Conservation (phyloP, 176 grass and related monocot genomes). For the Thinopyrum elongatum region DNA sequence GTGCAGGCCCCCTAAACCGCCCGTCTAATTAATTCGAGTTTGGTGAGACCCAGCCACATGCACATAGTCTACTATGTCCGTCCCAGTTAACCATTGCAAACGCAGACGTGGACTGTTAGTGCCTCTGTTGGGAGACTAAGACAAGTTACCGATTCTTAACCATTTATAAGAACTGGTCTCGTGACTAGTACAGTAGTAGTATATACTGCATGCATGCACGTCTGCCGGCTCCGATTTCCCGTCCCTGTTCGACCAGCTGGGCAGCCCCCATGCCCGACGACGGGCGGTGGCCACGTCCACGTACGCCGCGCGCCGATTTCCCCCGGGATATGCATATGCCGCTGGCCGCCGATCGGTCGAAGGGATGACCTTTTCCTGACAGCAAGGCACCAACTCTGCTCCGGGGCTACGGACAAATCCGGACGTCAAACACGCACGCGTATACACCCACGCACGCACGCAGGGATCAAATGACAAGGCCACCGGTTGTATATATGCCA, state of each 20-base stretch:
- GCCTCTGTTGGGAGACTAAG: neutral
- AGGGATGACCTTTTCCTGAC: neutral
- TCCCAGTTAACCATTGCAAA: neutral
- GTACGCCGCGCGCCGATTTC: neutral
- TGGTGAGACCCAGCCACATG: neutral
- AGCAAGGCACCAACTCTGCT: conserved; percentile 24
- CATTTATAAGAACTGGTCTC: neutral
- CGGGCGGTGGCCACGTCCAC: neutral
- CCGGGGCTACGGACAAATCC: conserved; percentile 16
- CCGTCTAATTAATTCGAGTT: neutral
- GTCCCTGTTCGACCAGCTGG: neutral
- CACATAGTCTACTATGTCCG: neutral
- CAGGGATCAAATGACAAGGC: neutral
- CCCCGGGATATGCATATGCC: neutral
- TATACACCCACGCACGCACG: neutral
- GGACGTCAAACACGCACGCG: conserved; percentile 10
- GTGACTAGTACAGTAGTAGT: neutral
- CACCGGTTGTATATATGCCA: neutral
- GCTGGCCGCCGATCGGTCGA: neutral
- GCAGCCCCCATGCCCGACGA: neutral
- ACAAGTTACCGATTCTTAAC: neutral
- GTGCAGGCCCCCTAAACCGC: neutral
- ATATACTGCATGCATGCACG: neutral
- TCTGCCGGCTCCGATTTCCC: neutral
- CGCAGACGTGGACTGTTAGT: neutral